phyloP scores from a whole-genome alignment of 306 rosid genomes.

The Pachyrhizus erosus region DNA sequence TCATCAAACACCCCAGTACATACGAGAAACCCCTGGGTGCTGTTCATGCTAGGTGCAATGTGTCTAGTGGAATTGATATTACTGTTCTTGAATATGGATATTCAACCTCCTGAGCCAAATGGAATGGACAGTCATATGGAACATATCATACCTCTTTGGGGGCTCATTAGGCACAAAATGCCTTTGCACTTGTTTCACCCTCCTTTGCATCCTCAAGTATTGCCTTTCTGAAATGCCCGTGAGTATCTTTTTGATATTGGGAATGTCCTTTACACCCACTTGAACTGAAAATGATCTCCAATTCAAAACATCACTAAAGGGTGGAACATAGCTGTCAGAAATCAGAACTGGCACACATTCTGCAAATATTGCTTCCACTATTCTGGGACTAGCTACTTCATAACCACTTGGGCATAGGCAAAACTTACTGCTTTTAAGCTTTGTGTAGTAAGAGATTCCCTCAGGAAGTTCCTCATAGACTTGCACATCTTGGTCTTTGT shows the following conservation, averaged over 20 bases:
- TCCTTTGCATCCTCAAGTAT: conserved; percentile 53
- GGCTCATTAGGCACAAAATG: conserved; percentile 68
- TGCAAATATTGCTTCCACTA: conserved; percentile 65
- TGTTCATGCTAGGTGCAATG: conserved; percentile 9
- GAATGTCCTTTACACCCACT: conserved; percentile 53
- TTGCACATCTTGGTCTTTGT: conserved; percentile 66
- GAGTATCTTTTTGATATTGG: conserved; percentile 60
- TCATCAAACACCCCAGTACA: neutral
- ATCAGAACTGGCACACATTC: conserved; percentile 71
- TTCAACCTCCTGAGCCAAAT: conserved; percentile 70
- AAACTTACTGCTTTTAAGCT: conserved; percentile 62
- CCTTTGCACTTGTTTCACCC: conserved; percentile 59
- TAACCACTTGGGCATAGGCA: conserved; percentile 69
- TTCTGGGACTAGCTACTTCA: conserved; percentile 69
- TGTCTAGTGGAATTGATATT: neutral
- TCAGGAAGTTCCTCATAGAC: conserved; percentile 55
- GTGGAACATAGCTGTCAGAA: conserved; percentile 61
- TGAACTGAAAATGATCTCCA: conserved; percentile 64
- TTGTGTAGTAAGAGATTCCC: conserved; percentile 49
- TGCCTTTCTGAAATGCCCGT: conserved; percentile 54
- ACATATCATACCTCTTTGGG: conserved; percentile 61
- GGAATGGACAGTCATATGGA: conserved; percentile 67
- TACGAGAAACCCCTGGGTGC: conserved; percentile 9
- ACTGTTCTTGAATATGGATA: conserved; percentile 45
- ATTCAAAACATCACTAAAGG: conserved; percentile 62